Evolutionary conservation across 2,329 filamentous ascomycete genomes (phyloP).

Genomic region (Cercospora brassicicola): DNA sequence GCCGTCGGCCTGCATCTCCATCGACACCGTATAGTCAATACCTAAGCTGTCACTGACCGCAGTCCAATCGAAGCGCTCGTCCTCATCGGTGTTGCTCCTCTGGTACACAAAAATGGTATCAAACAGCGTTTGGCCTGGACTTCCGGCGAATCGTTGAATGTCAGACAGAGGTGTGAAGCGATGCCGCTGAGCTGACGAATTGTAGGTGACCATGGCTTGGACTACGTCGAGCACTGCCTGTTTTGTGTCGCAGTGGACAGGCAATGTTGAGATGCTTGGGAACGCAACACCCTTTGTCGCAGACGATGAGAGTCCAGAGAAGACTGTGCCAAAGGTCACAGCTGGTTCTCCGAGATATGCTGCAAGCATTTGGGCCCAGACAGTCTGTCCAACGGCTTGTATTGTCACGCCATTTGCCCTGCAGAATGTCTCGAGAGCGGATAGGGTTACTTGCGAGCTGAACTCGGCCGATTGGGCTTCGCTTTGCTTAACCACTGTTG

Average conservation of each 20-base stretch:
- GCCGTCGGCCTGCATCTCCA: conserved; percentile 67
- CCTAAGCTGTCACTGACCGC: conserved; percentile 65
- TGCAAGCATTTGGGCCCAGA: conserved; percentile 74
- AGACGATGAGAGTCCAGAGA: conserved; percentile 70
- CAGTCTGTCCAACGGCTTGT: conserved; percentile 72
- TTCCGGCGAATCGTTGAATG: conserved; percentile 71
- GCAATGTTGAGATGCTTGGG: conserved; percentile 80
- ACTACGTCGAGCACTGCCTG: conserved; percentile 60
- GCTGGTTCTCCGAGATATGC: conserved; percentile 73
- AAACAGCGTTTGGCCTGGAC: conserved; percentile 67
- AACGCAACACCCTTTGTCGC: conserved; percentile 63
- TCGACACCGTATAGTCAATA: conserved; percentile 75
- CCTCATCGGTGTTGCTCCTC: conserved; percentile 45
- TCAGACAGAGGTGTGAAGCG: conserved; percentile 70
- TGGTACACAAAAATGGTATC: conserved; percentile 87
- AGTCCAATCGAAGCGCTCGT: conserved; percentile 54
- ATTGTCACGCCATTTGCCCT: conserved; percentile 64
- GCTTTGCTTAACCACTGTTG: conserved; percentile 49
- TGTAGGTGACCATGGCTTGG: conserved; percentile 63
- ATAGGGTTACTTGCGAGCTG: conserved; percentile 44
- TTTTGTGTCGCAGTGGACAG: conserved; percentile 62
- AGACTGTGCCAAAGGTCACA: conserved; percentile 75
- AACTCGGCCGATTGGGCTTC: conserved; percentile 42
- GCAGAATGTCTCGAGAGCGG: conserved; percentile 58
- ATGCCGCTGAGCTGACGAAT: conserved; percentile 63